phyloP scores from a whole-genome alignment of 2,329 filamentous ascomycete genomes.

The Cordyceps cateniannulata region DNA sequence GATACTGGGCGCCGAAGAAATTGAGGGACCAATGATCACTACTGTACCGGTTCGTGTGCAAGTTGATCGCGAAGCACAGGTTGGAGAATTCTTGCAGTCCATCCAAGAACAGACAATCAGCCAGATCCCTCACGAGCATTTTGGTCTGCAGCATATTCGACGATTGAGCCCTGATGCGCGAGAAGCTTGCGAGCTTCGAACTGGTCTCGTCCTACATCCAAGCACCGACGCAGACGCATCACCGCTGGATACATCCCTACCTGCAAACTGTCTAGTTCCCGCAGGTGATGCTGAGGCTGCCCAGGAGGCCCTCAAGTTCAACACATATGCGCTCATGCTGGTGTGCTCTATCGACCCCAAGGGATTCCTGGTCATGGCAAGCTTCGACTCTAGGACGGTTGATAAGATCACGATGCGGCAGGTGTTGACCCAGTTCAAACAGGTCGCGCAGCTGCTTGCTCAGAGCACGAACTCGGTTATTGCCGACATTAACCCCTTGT shows the following conservation, averaged over 20 bases:
- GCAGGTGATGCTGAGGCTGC: constrained; percentile 50
- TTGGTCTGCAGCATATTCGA: constrained; percentile 54
- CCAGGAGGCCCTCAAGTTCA: constrained; percentile 52
- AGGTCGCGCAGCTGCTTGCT: constrained; percentile 44
- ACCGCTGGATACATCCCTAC: constrained; percentile 25
- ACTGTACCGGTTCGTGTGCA: constrained; percentile 51
- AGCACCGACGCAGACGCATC: constrained; percentile 27
- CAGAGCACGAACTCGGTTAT: constrained; percentile 27
- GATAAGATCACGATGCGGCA: constrained; percentile 43
- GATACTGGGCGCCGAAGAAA: constrained; percentile 42
- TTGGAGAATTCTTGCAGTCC: constrained; percentile 46
- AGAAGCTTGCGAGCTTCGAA: constrained; percentile 50
- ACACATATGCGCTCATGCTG: constrained; percentile 57
- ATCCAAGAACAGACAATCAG: constrained; percentile 50
- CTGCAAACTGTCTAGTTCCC: constrained; percentile 47
- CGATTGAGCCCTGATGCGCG: constrained; percentile 47
- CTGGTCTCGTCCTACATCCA: constrained; percentile 48
- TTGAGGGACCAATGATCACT: constrained; percentile 55
- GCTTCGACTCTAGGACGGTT: constrained; percentile 58
- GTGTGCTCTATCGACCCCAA: constrained; percentile 54
- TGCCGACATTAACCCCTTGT: constrained; percentile 28
- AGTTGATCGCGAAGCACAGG: constrained; percentile 33
- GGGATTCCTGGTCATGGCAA: constrained; percentile 54
- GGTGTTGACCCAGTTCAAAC: constrained; percentile 45
- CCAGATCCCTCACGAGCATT: constrained; percentile 59